Percentiles rank a stretch among this genome's conserved stretches.
Evolutionary conservation across 2,329 filamentous ascomycete genomes (phyloP).

Genomic region (Colletotrichum eleusines): DNA sequence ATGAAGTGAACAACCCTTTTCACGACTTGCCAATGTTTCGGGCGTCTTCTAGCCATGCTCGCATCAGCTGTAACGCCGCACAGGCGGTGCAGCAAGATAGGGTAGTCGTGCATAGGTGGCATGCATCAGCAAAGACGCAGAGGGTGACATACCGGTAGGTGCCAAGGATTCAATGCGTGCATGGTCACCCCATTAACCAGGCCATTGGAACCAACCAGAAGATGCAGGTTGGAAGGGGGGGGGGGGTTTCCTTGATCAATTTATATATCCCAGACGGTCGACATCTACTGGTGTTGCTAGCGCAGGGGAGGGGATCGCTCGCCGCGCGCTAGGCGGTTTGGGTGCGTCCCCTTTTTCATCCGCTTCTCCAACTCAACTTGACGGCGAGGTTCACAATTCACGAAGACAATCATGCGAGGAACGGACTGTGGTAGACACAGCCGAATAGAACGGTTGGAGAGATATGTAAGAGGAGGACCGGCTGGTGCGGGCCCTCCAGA

Average conservation of each 20-base stretch:
- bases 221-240: too few relatives aligned
- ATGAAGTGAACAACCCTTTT: not conserved
- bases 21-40: not conserved
- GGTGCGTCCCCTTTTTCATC: not conserved
- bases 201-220: not conserved
- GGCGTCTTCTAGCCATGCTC: not conserved
- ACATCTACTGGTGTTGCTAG: not conserved
- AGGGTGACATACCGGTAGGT: not conserved
- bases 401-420: not conserved
- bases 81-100: not conserved
- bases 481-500: constrained; percentile 18
- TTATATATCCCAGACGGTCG: not conserved
- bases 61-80: not conserved
- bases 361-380: not conserved
- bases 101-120: not conserved
- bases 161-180: not conserved
- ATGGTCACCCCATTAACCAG: not conserved
- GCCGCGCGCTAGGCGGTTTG: constrained; percentile 31
- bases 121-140: not conserved
- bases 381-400: not conserved
- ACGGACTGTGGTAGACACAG: not conserved
- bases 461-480: constrained; percentile 9
- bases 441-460: not conserved
- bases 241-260: too few relatives aligned
- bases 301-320: constrained; percentile 41